Conservation (phyloP, 257 asterid species). For the Fraxinus cuspidata region DNA sequence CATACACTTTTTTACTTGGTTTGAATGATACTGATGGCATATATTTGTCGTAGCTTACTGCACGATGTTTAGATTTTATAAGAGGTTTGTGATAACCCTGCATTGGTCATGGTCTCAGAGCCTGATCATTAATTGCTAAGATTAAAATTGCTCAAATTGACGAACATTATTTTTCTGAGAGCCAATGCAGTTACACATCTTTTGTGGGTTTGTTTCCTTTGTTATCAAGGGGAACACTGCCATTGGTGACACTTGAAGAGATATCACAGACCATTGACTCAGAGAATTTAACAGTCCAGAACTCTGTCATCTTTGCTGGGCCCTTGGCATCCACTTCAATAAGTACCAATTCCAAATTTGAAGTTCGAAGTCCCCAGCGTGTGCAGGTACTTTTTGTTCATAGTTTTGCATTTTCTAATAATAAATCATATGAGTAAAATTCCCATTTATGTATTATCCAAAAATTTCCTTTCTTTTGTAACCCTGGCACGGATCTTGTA, state of each 20-base stretch:
- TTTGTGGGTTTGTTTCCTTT: constrained; percentile 77
- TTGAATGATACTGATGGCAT: background rate
- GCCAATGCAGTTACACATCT: constrained; percentile 69
- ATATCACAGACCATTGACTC: constrained; percentile 91
- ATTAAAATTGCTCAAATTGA: background rate
- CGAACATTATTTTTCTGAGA: background rate
- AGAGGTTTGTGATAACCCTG: background rate
- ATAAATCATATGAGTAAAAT: background rate
- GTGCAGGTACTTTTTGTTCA: constrained; percentile 60
- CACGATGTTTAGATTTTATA: background rate
- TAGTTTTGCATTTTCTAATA: background rate
- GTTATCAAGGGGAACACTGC: constrained; percentile 65
- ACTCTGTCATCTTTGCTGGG: constrained; percentile 75
- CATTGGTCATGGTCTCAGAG: background rate
- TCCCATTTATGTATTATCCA: background rate
- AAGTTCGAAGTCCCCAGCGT: constrained; percentile 93
- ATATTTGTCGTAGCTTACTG: background rate
- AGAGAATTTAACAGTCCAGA: constrained; percentile 63
- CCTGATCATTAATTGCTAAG: background rate
- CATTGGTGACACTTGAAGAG: constrained; percentile 76
- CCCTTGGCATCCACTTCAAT: constrained; percentile 78
- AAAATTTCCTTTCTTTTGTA: background rate
- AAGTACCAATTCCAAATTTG: constrained; percentile 81
- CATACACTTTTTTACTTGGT: background rate
- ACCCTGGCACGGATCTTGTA: background rate